These are phyloP conservation scores for Crithidia fasciculata DNA, from an alignment of 208 protist genomes.

Conservation along the genomic window DNA sequence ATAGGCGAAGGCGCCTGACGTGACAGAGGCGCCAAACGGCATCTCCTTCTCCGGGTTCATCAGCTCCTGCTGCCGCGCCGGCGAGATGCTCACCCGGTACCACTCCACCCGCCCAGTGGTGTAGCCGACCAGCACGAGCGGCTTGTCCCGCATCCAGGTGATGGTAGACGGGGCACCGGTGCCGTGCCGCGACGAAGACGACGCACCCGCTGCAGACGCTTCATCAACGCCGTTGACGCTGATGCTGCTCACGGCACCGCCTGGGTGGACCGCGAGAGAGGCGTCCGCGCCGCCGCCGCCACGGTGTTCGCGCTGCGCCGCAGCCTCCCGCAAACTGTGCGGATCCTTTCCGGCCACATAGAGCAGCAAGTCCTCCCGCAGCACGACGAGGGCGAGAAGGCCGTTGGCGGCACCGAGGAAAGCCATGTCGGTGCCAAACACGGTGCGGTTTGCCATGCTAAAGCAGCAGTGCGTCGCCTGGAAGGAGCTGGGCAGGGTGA, in stretches of 20 bases:
- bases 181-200: neutral
- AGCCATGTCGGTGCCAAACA: slow-evolving; percentile 73
- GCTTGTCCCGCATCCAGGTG: slow-evolving; percentile 85
- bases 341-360: slow-evolving; percentile 56
- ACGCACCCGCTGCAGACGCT: neutral
- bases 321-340: slow-evolving; percentile 33
- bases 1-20: slow-evolving; percentile 30
- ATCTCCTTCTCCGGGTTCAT: slow-evolving; percentile 28
- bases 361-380: slow-evolving; percentile 41
- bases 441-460: slow-evolving; percentile 71
- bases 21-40: slow-evolving; percentile 22
- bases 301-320: slow-evolving; percentile 2
- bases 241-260: too few relatives aligned
- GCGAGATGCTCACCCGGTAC: slow-evolving; percentile 67
- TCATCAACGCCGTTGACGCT: too few relatives aligned
- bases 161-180: slow-evolving; percentile 67
- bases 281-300: slow-evolving; percentile 4
- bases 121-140: slow-evolving; percentile 84
- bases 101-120: slow-evolving; percentile 69
- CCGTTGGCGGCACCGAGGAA: slow-evolving; percentile 67
- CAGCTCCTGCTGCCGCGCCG: slow-evolving; percentile 33
- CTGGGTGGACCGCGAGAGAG: neutral
- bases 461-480: slow-evolving; percentile 62
- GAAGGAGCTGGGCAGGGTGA: slow-evolving; percentile 64
- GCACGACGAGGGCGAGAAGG: slow-evolving; percentile 57